These are phyloP conservation scores for Epicoccum nigrum DNA, from an alignment of 2,329 filamentous ascomycete genomes.

Conservation along the genomic window DNA sequence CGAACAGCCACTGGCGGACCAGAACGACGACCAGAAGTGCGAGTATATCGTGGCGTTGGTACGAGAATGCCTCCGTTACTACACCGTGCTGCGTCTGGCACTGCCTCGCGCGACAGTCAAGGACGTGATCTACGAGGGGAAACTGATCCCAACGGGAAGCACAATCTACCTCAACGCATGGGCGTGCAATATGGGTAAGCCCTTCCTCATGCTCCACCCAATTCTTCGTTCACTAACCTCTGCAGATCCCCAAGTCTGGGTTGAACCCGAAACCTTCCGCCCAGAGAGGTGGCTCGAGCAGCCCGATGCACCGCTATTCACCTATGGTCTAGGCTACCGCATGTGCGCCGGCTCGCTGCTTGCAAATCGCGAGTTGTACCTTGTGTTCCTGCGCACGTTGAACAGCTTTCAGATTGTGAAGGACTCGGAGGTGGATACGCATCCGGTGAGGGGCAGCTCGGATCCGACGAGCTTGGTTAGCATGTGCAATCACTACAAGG, in stretches of 20 bases:
- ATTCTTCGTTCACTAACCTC: neutral
- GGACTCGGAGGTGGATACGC: constrained; percentile 61
- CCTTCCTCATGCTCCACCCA: neutral
- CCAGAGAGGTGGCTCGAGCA: constrained; percentile 69
- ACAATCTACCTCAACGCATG: constrained; percentile 71
- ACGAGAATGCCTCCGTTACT: constrained; percentile 66
- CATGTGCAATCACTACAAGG: constrained; percentile 64
- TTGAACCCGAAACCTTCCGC: constrained; percentile 64
- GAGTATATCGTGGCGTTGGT: constrained; percentile 68
- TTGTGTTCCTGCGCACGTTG: constrained; percentile 67
- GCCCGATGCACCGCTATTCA: constrained; percentile 68
- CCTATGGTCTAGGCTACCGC: constrained; percentile 69
- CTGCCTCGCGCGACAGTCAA: constrained; percentile 67
- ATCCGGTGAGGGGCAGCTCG: constrained; percentile 64
- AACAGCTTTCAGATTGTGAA: constrained; percentile 66
- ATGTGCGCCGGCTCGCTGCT: constrained; percentile 71
- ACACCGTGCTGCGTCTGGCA: constrained; percentile 66
- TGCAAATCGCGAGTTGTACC: constrained; percentile 69
- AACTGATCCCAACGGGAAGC: constrained; percentile 65
- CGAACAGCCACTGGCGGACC: constrained; percentile 64
- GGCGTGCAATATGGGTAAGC: constrained; percentile 71
- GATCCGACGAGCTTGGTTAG: constrained; percentile 68
- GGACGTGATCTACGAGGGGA: constrained; percentile 64
- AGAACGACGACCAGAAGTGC: constrained; percentile 68
- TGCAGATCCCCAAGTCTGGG: constrained; percentile 61